Evolutionary conservation across 768 basidiomycete species (phyloP), one percentile per base, ranked within the genome.

Genomic region (Epithele typhae): DNA sequence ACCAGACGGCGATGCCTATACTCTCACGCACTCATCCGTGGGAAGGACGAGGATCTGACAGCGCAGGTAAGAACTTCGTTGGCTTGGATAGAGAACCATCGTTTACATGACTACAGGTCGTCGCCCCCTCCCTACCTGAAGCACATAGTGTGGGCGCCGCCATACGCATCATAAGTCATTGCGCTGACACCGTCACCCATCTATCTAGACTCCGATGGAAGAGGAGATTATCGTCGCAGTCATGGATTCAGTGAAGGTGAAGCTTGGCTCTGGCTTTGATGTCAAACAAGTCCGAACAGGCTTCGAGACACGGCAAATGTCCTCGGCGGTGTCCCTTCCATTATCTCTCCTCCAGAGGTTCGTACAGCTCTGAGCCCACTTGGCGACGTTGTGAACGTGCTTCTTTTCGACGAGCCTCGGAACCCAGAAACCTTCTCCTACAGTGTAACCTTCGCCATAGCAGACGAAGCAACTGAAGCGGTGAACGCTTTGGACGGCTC

Each of bases 281-380:
- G 71, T 90, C 2, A 60, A 68, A 21, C 71, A 77, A 0, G 59
- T 89, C 5, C 62, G 63, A 6, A 88, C 87, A 1, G 81, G 81
- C 1, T 83, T 88, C 34, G 87, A 92, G 55, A 81, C 82, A 0
- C 75, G 74, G 5, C 79, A 78, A 68, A 57, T 89, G 8, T 72
- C 30, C 51, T 91, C 2, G 67, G 68, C 4, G 76, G 81, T 19
- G 57, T 90, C 3, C 75, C 77, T 0, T 32, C 50, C 0, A 49
- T 50, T 0, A 66, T 73, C 12, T 62, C 65, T 2, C 52, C 64
- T 0, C 55, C 49, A 0, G 63, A 65, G 0, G 47, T 90, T 8
- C 50, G 51, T 3, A 33, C 55, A 2, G 42, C 80, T 0, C 64
- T 85, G 15, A 38, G 55, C 0, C 62, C 63, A 0, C 83, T 77